Evolutionary conservation across 1,139 yeast species (phyloP).

Genomic region (Zygosaccharomyces sapae): DNA sequence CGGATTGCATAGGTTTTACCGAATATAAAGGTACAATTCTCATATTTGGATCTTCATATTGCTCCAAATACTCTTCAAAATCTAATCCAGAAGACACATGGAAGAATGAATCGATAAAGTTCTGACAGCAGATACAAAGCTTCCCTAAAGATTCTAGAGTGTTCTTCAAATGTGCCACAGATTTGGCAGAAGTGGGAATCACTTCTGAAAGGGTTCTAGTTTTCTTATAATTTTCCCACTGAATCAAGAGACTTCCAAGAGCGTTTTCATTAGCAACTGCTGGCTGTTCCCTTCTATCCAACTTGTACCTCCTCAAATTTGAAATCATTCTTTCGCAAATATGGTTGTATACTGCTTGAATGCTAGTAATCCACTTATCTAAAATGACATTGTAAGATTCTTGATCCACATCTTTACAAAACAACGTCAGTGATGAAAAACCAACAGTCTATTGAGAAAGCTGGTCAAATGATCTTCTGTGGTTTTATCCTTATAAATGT

Average conservation of each 20-base stretch:
- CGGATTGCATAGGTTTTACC: conserved; percentile 45
- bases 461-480: conserved; percentile 29
- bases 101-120: conserved; percentile 60
- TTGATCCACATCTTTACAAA: conserved; percentile 55
- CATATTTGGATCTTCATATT: conserved; percentile 39
- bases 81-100: conserved; percentile 51
- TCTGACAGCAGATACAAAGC: conserved; percentile 57
- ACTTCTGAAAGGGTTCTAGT: conserved; percentile 16
- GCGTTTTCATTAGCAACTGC: conserved; percentile 9
- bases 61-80: conserved; percentile 48
- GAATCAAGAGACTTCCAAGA: conserved; percentile 8
- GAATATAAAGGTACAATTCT: conserved; percentile 34
- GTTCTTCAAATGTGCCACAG: conserved; percentile 20
- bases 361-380: conserved; percentile 29
- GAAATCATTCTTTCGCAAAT: conserved; percentile 21
- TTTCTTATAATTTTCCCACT: conserved; percentile 25
- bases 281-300: conserved; percentile 5
- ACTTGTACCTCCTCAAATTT: conserved; percentile 9
- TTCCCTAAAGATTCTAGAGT: conserved; percentile 38
- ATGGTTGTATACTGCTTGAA: conserved; percentile 21
- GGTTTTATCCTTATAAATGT: conserved; percentile 36
- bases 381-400: conserved; percentile 42
- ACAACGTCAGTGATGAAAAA: conserved; percentile 61
- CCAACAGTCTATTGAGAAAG: conserved; percentile 45
- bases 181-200: conserved; percentile 14